Evolutionary conservation across 2,329 filamentous ascomycete genomes (phyloP), one percentile per base, ranked within the genome.

Genomic region (Fonsecaea multimorphosa): DNA sequence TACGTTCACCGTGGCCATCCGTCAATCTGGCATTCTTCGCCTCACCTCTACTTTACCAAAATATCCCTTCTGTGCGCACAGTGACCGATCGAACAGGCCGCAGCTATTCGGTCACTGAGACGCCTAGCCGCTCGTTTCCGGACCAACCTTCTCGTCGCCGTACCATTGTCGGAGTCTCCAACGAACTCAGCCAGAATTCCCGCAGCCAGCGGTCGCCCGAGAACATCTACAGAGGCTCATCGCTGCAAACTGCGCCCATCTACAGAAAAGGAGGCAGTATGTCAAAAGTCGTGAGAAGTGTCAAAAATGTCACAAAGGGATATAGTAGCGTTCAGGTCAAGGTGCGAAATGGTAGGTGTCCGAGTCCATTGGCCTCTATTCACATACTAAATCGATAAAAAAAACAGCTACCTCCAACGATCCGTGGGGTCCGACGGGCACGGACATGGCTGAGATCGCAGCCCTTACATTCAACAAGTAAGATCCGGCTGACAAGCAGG

Each of bases 291-390:
- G 92, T 98, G 78, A 88, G 95, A 81, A 96, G 92, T 78, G 93
- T 98, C 76, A 98, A 97, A 84, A 99, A 98, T 85, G 94, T 99
- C 80, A 98, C 95, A 79, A 99, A 98, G 84, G 95, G 95, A 74
- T 99, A 99, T 78, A 97, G 94, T 38, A 89, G 86, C 72, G 92
- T 96, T 74, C 94, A 99, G 85, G 92, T 98, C 79, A 98, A 98
- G 84, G 95, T 99, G 79, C 89, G 93, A 83, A 94, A 97, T 91
- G 93, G 93, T 96, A 82, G 71, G 88, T 81, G 62, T 16, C 40
- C 31, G 19, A 11, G n/a, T 27, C 9, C 7, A 52, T n/a, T 27
- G 12, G 49, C 12, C 31, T 38, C 11, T 14, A 22, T 38, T 52
- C 9, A 12, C 22, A 29, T 24, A 12, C 58, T 60, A 9, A 60